Conservation (phyloP, 2,329 filamentous ascomycete species). For the Colletotrichum nymphaeae region DNA sequence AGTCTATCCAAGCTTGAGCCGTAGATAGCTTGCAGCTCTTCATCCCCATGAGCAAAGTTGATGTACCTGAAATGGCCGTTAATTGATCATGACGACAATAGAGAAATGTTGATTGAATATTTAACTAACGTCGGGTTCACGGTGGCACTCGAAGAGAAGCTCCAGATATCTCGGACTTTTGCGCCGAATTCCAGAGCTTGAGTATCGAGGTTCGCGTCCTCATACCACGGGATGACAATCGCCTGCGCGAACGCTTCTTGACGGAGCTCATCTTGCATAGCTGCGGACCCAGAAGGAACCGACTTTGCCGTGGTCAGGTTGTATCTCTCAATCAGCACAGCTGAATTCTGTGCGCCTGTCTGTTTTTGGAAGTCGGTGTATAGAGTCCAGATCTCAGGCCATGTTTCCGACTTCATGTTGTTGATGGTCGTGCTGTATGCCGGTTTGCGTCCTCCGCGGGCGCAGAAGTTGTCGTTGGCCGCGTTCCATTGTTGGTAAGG, state of each 20-base stretch:
- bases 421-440: slow-evolving; percentile 48
- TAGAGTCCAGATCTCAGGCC: slow-evolving; percentile 51
- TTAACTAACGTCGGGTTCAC: slow-evolving; percentile 39
- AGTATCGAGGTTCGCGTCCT: slow-evolving; percentile 46
- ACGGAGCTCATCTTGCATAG: slow-evolving; percentile 46
- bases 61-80: slow-evolving; percentile 12
- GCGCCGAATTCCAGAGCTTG: slow-evolving; percentile 48
- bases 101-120: neutral
- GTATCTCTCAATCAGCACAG: slow-evolving; percentile 51
- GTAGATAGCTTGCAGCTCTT: slow-evolving; percentile 40
- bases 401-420: slow-evolving; percentile 47
- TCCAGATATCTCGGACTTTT: slow-evolving; percentile 44
- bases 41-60: slow-evolving; percentile 48
- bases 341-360: slow-evolving; percentile 44
- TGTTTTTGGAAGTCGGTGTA: slow-evolving; percentile 47
- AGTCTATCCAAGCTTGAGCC: slow-evolving; percentile 41
- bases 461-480: slow-evolving; percentile 50
- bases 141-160: slow-evolving; percentile 34
- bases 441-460: slow-evolving; percentile 51
- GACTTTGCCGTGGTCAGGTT: slow-evolving; percentile 44
- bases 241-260: slow-evolving; percentile 47
- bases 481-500: slow-evolving; percentile 54
- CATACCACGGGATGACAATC: slow-evolving; percentile 53
- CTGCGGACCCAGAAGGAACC: slow-evolving; percentile 30
- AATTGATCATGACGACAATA: accelerated